Evolutionary conservation across 1,284 basidiomycete species (phyloP).

Genomic region (Naganishia cerealis): DNA sequence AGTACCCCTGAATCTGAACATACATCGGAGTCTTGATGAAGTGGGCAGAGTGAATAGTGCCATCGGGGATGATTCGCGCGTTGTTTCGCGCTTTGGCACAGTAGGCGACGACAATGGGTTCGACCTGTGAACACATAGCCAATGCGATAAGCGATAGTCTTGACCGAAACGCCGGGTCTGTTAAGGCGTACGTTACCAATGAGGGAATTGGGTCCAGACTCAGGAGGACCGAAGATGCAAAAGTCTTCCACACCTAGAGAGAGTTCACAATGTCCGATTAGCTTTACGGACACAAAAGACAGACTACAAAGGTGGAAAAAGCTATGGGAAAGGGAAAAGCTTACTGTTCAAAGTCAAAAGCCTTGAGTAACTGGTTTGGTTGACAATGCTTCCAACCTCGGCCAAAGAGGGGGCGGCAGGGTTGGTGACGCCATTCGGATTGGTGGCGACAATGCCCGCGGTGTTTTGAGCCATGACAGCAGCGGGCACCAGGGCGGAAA

Average conservation of each 20-base stretch:
- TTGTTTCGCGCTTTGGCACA: conserved; percentile 37
- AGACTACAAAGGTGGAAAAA: not conserved
- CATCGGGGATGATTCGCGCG: conserved; percentile 28
- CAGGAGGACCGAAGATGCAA: conserved; percentile 51
- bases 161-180: not conserved
- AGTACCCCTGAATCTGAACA: conserved; percentile 56
- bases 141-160: not conserved
- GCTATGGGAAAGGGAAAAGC: not conserved
- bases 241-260: conserved; percentile 50
- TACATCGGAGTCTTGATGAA: conserved; percentile 59
- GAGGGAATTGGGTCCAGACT: conserved; percentile 38
- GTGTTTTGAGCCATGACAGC: conserved; percentile 30
- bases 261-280: not conserved
- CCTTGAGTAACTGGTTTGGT: conserved; percentile 51
- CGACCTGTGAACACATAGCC: conserved; percentile 36
- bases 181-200: conserved; percentile 42
- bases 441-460: conserved; percentile 46
- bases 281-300: no score
- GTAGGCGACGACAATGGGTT: conserved; percentile 39
- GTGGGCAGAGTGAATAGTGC: conserved; percentile 47
- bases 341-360: conserved; percentile 37
- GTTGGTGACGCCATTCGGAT: conserved; percentile 53
- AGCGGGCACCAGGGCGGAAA: conserved; percentile 36
- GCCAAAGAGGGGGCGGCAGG: conserved; percentile 38
- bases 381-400: conserved; percentile 38